Percentiles rank a stretch among this genome's conserved stretches.
phyloP scores from a whole-genome alignment of 2,329 filamentous ascomycete species.

The Fusarium incarnatum region DNA sequence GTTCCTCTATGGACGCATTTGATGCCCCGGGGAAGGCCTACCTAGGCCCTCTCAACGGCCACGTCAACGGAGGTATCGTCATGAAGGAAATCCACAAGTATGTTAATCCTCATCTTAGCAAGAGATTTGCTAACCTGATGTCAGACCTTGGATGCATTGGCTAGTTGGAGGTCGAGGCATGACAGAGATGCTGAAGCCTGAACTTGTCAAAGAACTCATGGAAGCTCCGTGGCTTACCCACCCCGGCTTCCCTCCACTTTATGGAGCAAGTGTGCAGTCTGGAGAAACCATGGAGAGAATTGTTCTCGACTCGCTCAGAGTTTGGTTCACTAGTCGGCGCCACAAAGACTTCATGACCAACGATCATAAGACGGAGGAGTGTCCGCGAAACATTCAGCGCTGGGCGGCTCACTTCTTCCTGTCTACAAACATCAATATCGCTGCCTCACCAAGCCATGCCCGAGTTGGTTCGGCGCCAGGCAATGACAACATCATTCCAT shows the following conservation, averaged over 20 bases:
- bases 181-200: background rate
- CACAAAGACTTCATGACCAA: background rate
- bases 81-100: constrained; percentile 6
- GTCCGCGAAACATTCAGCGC: background rate
- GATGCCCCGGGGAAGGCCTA: constrained; percentile 1
- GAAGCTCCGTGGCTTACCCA: background rate
- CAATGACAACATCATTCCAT: background rate
- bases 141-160: background rate
- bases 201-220: background rate
- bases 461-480: background rate
- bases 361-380: background rate
- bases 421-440: background rate
- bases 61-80: background rate
- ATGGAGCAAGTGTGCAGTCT: constrained; percentile 1
- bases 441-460: background rate
- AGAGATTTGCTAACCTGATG: background rate
- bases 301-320: background rate
- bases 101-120: background rate
- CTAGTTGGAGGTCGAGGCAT: background rate
- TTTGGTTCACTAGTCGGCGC: background rate
- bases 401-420: constrained; percentile 3
- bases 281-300: constrained; percentile 4
- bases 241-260: background rate
- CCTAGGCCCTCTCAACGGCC: background rate
- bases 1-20: constrained; percentile 6